These are phyloP conservation scores for Pancytospora philotis DNA, from an alignment of 371 early-diverging fungal species.

Conservation along the genomic window DNA sequence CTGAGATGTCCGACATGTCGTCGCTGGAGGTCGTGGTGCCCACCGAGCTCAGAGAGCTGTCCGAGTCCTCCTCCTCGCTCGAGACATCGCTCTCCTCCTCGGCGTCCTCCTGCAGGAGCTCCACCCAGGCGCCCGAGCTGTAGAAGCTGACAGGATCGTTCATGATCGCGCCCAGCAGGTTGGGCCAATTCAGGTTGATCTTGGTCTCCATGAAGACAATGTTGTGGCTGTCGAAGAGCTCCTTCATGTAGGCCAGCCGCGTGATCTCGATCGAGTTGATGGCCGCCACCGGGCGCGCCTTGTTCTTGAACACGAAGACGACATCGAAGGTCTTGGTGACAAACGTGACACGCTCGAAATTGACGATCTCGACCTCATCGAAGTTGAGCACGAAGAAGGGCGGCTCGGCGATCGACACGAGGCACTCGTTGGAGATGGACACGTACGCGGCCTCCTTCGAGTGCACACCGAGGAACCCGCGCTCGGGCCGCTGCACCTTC, in stretches of 20 bases:
- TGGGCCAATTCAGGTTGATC: conserved; percentile 87
- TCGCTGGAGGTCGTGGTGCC: not conserved
- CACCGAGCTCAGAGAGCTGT: conserved; percentile 16
- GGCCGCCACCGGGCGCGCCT: conserved; percentile 72
- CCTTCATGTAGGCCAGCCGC: conserved; percentile 83
- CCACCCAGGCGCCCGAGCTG: conserved; percentile 83
- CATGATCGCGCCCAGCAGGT: conserved; percentile 91
- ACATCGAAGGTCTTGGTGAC: conserved; percentile 95
- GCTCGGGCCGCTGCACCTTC: conserved; percentile 81
- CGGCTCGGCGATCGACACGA: conserved; percentile 86
- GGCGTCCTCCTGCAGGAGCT: conserved; percentile 60
- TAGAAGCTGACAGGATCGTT: conserved; percentile 88
- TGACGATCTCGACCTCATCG: conserved; percentile 84
- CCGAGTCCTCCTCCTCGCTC: conserved; percentile 23
- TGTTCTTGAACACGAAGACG: conserved; percentile 92
- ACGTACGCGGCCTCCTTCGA: conserved; percentile 77
- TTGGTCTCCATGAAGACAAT: conserved; percentile 87
- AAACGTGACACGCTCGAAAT: conserved; percentile 90
- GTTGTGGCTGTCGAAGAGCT: conserved; percentile 91
- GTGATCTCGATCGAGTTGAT: conserved; percentile 86
- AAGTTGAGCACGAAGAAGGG: conserved; percentile 85
- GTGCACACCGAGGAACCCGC: conserved; percentile 88
- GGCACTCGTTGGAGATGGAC: conserved; percentile 86
- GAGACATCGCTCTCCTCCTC: conserved; percentile 41
- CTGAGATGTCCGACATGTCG: no score